Conservation (phyloP, 2,329 filamentous ascomycete species). For the Meredithiella fracta region DNA sequence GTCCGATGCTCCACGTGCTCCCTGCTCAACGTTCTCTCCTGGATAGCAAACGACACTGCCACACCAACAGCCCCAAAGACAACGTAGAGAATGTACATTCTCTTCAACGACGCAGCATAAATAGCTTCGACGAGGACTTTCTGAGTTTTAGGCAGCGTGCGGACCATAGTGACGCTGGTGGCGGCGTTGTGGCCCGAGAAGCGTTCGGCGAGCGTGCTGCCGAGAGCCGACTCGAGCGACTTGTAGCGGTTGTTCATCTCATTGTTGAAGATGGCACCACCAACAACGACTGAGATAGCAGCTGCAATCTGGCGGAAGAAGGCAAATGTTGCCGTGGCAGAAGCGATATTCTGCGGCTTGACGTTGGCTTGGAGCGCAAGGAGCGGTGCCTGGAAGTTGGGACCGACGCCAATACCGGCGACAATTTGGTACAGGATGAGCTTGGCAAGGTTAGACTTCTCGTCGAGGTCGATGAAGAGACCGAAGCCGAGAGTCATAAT, state of each 20-base stretch:
- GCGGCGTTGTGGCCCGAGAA: conserved; percentile 45
- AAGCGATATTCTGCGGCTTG: conserved; percentile 46
- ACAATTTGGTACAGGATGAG: conserved; percentile 46
- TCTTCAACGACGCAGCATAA: conserved; percentile 33
- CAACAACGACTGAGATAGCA: conserved; percentile 52
- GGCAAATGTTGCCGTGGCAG: conserved; percentile 48
- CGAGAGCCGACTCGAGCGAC: conserved; percentile 32
- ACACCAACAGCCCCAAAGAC: conserved; percentile 32
- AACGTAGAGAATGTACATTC: conserved; percentile 43
- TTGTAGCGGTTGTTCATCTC: conserved; percentile 42
- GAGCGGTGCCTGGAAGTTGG: conserved; percentile 52
- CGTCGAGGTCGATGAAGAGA: conserved; percentile 43
- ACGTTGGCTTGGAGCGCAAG: conserved; percentile 51
- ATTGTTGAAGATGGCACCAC: conserved; percentile 68
- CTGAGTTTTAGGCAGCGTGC: conserved; percentile 31
- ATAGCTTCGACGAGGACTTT: conserved; percentile 28
- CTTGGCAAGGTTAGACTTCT: conserved; percentile 36
- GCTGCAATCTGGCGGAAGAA: conserved; percentile 55
- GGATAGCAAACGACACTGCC: conserved; percentile 30
- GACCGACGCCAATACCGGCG: conserved; percentile 46
- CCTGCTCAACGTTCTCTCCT: conserved; percentile 34
- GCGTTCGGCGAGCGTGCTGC: conserved; percentile 29
- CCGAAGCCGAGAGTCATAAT: conserved; percentile 50
- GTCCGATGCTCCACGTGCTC: conserved; percentile 43
- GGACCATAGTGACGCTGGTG: conserved; percentile 41